A percentile compares a stretch with the other conserved stretches of the same genome.
These are phyloP conservation scores for Sporothrix brunneoviolacea DNA, from an alignment of 2,329 filamentous ascomycete species.

Conservation along the genomic window DNA sequence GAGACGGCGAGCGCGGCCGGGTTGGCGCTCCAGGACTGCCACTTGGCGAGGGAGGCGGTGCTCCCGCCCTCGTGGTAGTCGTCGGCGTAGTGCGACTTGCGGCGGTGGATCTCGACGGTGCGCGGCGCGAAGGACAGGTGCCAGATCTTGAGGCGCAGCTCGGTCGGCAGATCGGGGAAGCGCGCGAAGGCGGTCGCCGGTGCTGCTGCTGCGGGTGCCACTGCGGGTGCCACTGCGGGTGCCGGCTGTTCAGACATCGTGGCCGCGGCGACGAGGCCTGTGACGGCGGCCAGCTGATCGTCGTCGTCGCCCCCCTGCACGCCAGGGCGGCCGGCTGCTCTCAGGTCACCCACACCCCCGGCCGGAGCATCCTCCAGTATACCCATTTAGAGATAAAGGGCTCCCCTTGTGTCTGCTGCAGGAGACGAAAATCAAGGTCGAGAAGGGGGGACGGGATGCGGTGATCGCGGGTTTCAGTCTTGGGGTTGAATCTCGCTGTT, in stretches of 20 bases:
- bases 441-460: no score
- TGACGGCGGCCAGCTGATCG: not conserved
- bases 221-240: not conserved
- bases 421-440: no score
- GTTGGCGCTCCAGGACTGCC: constrained; percentile 28
- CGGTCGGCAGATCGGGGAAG: constrained; percentile 28
- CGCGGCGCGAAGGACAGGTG: constrained; percentile 27
- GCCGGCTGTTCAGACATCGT: no score
- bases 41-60: constrained; percentile 16
- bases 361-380: no score
- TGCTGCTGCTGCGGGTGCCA: not conserved
- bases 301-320: no score
- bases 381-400: no score
- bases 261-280: not conserved
- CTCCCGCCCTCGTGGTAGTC: constrained; percentile 12
- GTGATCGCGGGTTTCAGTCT: no score
- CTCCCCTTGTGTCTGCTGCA: no score
- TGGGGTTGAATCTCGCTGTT: not conserved
- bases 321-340: no score
- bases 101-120: constrained; percentile 29
- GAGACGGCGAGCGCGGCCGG: constrained; percentile 27
- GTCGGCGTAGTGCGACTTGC: constrained; percentile 25
- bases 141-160: constrained; percentile 32
- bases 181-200: constrained; percentile 19
- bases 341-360: no score